Evolutionary conservation across 2,329 filamentous ascomycete genomes (phyloP).

Genomic region (Diaporthe citri): DNA sequence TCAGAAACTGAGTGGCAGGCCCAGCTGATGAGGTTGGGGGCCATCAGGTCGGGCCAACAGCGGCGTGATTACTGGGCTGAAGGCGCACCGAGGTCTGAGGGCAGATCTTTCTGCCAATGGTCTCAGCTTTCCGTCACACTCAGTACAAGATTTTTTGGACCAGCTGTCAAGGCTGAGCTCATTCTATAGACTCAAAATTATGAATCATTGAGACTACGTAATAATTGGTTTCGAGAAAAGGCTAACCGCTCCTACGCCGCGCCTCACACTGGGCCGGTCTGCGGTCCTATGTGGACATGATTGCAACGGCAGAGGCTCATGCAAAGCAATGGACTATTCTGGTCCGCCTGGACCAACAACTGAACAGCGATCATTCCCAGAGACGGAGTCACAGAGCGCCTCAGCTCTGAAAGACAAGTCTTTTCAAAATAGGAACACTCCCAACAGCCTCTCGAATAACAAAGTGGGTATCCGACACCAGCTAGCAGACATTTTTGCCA

Average conservation of each 20-base stretch:
- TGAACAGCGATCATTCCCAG: background rate
- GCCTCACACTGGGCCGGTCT: background rate
- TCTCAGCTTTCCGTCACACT: background rate
- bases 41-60: conserved; percentile 14
- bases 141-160: too few relatives aligned
- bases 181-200: background rate
- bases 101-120: background rate
- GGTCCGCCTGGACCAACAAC: too few relatives aligned
- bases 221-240: background rate
- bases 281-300: too few relatives aligned
- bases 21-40: background rate
- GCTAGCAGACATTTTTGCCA: background rate
- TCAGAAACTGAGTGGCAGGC: background rate
- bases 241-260: background rate
- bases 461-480: background rate
- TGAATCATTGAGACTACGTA: background rate
- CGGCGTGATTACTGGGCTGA: background rate
- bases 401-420: too few relatives aligned
- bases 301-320: background rate
- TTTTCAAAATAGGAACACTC: background rate
- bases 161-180: background rate
- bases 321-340: background rate
- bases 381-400: background rate
- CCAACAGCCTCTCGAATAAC: background rate
- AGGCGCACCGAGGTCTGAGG: background rate